Conservation (phyloP, 345 rosid genomes). For the Populus pruinosa region DNA sequence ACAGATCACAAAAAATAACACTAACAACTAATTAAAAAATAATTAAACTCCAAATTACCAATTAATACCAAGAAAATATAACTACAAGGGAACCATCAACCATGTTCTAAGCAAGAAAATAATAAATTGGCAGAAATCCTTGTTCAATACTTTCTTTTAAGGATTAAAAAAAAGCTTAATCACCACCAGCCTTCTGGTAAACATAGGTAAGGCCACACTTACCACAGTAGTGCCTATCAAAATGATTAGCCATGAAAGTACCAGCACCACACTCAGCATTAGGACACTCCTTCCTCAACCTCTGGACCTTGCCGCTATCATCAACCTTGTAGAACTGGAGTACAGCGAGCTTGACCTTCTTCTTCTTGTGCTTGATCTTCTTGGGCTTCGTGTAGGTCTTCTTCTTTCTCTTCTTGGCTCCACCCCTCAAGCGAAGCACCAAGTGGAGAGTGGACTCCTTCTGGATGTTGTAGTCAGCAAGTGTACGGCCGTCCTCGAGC, state of each 20-base stretch:
- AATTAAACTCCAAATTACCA: neutral
- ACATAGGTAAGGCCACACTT: constrained; percentile 17
- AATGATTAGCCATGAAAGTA: constrained; percentile 16
- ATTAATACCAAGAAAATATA: neutral
- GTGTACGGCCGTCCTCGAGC: neutral
- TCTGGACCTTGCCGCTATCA: constrained; percentile 1
- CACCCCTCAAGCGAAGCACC: constrained; percentile 15
- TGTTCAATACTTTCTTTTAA: neutral
- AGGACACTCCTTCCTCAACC: constrained; percentile 8
- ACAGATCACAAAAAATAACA: neutral
- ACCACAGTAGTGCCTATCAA: constrained; percentile 17
- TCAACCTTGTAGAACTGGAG: constrained; percentile 6
- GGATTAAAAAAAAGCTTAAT: neutral
- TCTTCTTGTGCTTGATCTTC: constrained; percentile 11
- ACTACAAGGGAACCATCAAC: neutral
- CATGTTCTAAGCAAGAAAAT: neutral
- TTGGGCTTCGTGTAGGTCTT: constrained; percentile 9
- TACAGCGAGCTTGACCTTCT: constrained; percentile 9
- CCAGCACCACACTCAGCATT: constrained; percentile 13
- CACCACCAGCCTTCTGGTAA: constrained; percentile 11
- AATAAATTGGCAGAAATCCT: neutral
- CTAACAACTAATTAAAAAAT: neutral
- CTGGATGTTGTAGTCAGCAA: constrained; percentile 14
- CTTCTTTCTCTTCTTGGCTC: constrained; percentile 14
- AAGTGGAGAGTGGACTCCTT: constrained; percentile 20